These are phyloP conservation scores for Heritiera fomes DNA, from an alignment of 345 rosid genomes.

Conservation along the genomic window DNA sequence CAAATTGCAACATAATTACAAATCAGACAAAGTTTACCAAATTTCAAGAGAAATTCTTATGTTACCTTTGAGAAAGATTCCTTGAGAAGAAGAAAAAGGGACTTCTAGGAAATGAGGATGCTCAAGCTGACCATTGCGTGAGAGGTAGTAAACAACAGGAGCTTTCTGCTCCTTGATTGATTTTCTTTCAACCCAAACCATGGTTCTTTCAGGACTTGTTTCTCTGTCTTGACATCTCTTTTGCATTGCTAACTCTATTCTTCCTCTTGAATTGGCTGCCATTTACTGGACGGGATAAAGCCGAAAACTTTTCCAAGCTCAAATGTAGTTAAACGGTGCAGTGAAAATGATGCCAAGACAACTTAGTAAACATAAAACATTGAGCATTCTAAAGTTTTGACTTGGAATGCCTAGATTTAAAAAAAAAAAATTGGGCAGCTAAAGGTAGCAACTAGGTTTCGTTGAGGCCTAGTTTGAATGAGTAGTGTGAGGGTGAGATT, in stretches of 20 bases:
- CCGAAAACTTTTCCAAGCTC: neutral
- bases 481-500: too few relatives aligned
- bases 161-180: conserved; percentile 34
- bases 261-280: conserved; percentile 30
- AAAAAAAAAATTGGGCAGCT: neutral
- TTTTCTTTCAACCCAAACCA: conserved; percentile 32
- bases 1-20: conserved; percentile 3
- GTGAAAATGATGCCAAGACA: neutral
- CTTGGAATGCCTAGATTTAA: neutral
- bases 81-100: conserved; percentile 53
- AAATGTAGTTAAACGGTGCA: neutral
- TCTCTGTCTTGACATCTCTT: conserved; percentile 24
- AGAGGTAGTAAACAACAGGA: conserved; percentile 64
- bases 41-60: neutral
- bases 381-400: conserved; percentile 6
- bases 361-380: neutral
- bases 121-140: conserved; percentile 65
- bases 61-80: conserved; percentile 59
- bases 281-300: neutral
- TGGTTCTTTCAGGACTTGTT: conserved; percentile 33
- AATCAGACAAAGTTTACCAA: neutral
- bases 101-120: conserved; percentile 78
- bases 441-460: neutral
- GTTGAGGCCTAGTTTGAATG: neutral
- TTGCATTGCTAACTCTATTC: conserved; percentile 13